Evolutionary conservation across 768 basidiomycete species (phyloP), one percentile per base, ranked within the genome.

Genomic region (Termitomyces sp.): DNA sequence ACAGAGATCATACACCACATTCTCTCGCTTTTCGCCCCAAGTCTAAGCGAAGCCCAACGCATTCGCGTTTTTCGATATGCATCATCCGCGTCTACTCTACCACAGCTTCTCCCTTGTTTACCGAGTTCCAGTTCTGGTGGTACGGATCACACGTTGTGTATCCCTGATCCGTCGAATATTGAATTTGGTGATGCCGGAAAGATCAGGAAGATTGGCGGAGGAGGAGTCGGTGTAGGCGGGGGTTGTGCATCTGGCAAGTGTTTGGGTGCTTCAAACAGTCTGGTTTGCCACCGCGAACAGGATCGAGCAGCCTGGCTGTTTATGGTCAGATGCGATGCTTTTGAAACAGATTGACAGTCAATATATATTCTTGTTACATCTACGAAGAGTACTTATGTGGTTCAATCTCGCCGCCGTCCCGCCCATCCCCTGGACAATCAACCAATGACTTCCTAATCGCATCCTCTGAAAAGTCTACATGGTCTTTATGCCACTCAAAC

Each of bases 1-100:
- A 69, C 68, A 9, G 87, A 89, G 67, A 70, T 89, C 7, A 79
- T 82, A 55, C 76, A 82, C 12, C 66, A 84, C 65, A 80, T 85
- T 37, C 75, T 88, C 34, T 79, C 83, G 13, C 80, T 81, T 63
- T 69, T 86, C 22, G 81, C 84, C 4, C 86, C 85, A 16, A 73
- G 68, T 0, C 77, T 89, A 50, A 86, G 86, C 18, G 66, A 76
- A 20, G 69, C 72, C 2, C 87, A 89, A 63, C 79, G 79, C 22
- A 72, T 80, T 61, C 79, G 79, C 8, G 77, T 89, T 33, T 79
- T 76, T 60, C 67, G 65, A 32, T 87, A 80, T 57, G 85, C 85
- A 8, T 74, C 80, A 1, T 73, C 75, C 32, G 52, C 68, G 0
- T 55, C 68, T 4, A 86, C 85, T 0, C 74, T 87, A 9, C 81